phyloP scores from a whole-genome alignment of 306 rosid species.

The Carpinus viminea region DNA sequence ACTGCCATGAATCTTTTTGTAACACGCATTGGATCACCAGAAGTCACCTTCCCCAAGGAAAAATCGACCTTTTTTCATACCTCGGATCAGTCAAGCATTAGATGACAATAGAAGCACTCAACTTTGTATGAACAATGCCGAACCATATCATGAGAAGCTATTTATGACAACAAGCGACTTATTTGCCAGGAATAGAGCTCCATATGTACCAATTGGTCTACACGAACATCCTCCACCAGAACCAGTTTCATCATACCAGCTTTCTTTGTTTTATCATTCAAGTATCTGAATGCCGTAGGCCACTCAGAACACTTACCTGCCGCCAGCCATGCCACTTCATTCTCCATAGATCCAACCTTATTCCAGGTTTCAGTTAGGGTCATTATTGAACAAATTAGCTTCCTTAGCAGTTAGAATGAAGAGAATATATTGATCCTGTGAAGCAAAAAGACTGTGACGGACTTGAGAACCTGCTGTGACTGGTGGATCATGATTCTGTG shows the following conservation, averaged over 20 bases:
- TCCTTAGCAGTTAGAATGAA: constrained; percentile 44
- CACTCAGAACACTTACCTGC: constrained; percentile 38
- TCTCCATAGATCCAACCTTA: constrained; percentile 40
- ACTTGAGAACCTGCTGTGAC: constrained; percentile 33
- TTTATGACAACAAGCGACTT: constrained; percentile 31
- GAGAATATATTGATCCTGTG: constrained; percentile 32
- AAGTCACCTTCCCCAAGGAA: constrained; percentile 20
- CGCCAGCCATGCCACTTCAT: constrained; percentile 41
- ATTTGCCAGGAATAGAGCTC: constrained; percentile 34
- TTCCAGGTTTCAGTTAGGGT: constrained; percentile 46
- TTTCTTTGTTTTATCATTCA: constrained; percentile 24
- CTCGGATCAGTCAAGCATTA: constrained; percentile 31
- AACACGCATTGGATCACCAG: constrained; percentile 29
- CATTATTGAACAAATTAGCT: constrained; percentile 51
- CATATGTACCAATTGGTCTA: constrained; percentile 25
- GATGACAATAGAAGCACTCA: constrained; percentile 33
- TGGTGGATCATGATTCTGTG: constrained; percentile 23
- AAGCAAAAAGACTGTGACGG: constrained; percentile 34
- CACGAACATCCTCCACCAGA: constrained; percentile 29
- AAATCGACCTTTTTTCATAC: constrained; percentile 17
- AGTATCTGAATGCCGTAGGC: constrained; percentile 34
- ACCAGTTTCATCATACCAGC: constrained; percentile 24
- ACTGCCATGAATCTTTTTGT: constrained; percentile 35
- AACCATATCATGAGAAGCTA: constrained; percentile 30
- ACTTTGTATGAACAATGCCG: constrained; percentile 33